Conservation (phyloP, 441 rosid genomes). For the Iberis amara region DNA sequence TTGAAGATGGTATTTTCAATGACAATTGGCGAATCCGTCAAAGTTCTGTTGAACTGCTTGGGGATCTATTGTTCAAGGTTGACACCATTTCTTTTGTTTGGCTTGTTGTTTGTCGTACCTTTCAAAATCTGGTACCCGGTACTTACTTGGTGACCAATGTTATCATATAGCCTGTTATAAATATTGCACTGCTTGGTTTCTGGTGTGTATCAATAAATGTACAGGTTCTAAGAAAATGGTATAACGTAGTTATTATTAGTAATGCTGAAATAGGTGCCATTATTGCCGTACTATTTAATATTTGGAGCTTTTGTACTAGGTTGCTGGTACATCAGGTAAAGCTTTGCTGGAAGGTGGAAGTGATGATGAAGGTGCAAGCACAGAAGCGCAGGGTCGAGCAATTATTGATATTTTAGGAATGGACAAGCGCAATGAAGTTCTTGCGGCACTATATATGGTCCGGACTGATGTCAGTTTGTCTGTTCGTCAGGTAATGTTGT, state of each 20-base stretch:
- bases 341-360: slow-evolving; percentile 99
- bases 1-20: slow-evolving; percentile 97
- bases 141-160: slow-evolving; percentile 16
- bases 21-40: slow-evolving; percentile 99
- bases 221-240: neutral
- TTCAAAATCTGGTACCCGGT: slow-evolving; percentile 7
- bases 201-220: slow-evolving; percentile 1
- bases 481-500: slow-evolving; percentile 87
- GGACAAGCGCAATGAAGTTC: slow-evolving; percentile 94
- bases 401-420: slow-evolving; percentile 97
- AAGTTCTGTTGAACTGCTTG: slow-evolving; percentile 97
- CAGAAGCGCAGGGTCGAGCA: slow-evolving; percentile 99
- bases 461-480: slow-evolving; percentile 94
- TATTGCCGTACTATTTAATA: slow-evolving; percentile 1
- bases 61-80: slow-evolving; percentile 98
- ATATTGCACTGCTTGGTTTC: slow-evolving; percentile 9
- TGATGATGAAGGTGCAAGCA: slow-evolving; percentile 99
- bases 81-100: slow-evolving; percentile 7
- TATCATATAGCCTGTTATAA: slow-evolving; percentile 9
- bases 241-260: neutral
- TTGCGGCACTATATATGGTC: slow-evolving; percentile 98
- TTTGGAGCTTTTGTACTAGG: slow-evolving; percentile 41
- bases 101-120: slow-evolving; percentile 17
- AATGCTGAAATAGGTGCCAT: neutral
- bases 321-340: slow-evolving; percentile 99